Evolutionary conservation across 352 stramenopile genomes (phyloP), one percentile per base, ranked within the genome.

Genomic region (Phytophthora aleatoria): DNA sequence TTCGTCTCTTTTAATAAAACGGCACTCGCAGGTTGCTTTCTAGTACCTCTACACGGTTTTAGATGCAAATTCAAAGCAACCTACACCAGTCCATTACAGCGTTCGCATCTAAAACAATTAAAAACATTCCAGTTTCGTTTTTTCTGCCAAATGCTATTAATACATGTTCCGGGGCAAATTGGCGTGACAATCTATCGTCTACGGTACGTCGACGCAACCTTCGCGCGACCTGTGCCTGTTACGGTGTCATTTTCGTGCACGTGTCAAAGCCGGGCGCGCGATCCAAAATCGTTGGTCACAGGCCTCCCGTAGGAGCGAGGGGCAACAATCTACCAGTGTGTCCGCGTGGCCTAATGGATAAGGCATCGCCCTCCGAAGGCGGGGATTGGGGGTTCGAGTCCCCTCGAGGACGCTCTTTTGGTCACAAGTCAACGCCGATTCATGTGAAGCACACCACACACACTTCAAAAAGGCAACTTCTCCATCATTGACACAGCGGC

Each of bases 321-420:
- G 35, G 11, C 35, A 16, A 6, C 35, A n/a, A 41, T 41, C 1
- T 41, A 2, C n/a, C 12, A 35, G 12, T 10, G 11, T 61, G 64
- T 68, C 64, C 64, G 64, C 64, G 64, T 72, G 64, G 77, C 77
- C 77, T 86, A 86, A 86, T 86, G 77, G 77, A 86, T 86, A 86
- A 86, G 77, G 77, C 77, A 81, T 87, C 77, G 77, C 77, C 75
- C 75, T 87, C 77, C 77, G 77, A 79, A 87, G 77, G 77, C 77
- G 77, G 78, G 69, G 75, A 87, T 77, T 87, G 77, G 67, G 75
- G 75, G 77, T 87, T 87, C 77, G 74, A 87, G 77, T 84, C 77
- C 77, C 77, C 67, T 84, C 77, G 77, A 82, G 77, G 77, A 85
- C 71, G 62, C 50, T 61, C 24, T 62, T 67, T 50, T 42, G 57